Percentiles rank a stretch among this genome's conserved stretches.
phyloP scores from a whole-genome alignment of 257 asterid genomes.

The Jacaranda mimosifolia region DNA sequence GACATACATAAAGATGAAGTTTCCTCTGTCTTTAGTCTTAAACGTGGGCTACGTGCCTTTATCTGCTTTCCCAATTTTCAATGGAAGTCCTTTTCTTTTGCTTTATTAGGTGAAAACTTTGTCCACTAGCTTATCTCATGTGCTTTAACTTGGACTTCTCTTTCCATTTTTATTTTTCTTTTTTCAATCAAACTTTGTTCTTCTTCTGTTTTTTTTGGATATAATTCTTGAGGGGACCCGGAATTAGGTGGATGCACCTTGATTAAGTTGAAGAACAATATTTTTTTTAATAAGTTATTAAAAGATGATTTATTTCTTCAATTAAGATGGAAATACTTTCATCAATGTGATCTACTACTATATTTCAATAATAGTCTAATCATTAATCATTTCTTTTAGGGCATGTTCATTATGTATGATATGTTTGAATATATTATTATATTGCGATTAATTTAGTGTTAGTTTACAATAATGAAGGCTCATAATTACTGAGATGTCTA shows the following conservation, averaged over 20 bases:
- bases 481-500: too few relatives aligned
- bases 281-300: too few relatives aligned
- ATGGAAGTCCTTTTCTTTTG: constrained; percentile 51
- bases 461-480: too few relatives aligned
- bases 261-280: not conserved
- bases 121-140: constrained; percentile 37
- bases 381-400: too few relatives aligned
- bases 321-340: too few relatives aligned
- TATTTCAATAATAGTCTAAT: too few relatives aligned
- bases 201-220: not conserved
- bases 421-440: too few relatives aligned
- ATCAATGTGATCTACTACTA: too few relatives aligned
- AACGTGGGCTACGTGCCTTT: constrained; percentile 31
- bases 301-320: too few relatives aligned
- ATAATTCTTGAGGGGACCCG: not conserved
- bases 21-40: constrained; percentile 33
- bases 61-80: constrained; percentile 49
- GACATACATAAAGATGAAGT: constrained; percentile 35
- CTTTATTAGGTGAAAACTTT: constrained; percentile 59
- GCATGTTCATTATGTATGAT: too few relatives aligned
- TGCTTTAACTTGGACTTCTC: constrained; percentile 31
- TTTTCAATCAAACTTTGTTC: not conserved
- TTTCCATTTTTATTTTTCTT: not conserved
- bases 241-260: not conserved
- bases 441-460: too few relatives aligned